phyloP scores from a whole-genome alignment of 2,329 filamentous ascomycete species.

The Claviceps africana region DNA sequence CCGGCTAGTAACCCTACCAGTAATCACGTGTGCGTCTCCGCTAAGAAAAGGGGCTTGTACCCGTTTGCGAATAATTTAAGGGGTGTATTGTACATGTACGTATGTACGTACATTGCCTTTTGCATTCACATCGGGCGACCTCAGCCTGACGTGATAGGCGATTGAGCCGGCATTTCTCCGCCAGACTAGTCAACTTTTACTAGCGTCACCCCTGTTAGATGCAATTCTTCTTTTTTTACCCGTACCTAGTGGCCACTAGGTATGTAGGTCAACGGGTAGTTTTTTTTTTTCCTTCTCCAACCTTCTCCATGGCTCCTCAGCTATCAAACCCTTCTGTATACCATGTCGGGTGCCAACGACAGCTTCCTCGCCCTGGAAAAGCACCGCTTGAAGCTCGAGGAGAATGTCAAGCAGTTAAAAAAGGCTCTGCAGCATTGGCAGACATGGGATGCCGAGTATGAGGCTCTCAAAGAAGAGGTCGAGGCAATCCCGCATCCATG shows the following conservation, averaged over 20 bases:
- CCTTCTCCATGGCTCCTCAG: not conserved
- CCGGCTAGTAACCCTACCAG: too few species aligned
- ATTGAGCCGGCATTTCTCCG: slow-evolving; percentile 16
- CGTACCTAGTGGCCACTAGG: too few species aligned
- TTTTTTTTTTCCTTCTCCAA: not conserved
- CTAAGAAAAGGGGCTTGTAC: too few species aligned
- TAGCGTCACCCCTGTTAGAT: not conserved
- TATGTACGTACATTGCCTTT: too few species aligned
- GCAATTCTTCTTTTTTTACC: not conserved
- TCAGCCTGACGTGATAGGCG: too few species aligned
- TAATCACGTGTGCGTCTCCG: too few species aligned
- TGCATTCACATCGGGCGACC: too few species aligned
- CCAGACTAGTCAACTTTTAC: not conserved
- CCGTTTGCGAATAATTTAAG: too few species aligned
- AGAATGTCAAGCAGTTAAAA: slow-evolving; percentile 54
- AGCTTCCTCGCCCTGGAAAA: slow-evolving; percentile 57
- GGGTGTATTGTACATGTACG: too few species aligned
- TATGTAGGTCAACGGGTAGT: too few species aligned
- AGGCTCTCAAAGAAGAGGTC: slow-evolving; percentile 74
- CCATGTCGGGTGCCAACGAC: slow-evolving; percentile 30
- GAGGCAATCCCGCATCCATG: slow-evolving; percentile 35
- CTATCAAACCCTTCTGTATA: not conserved
- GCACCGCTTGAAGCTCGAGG: slow-evolving; percentile 61
- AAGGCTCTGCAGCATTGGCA: slow-evolving; percentile 78
- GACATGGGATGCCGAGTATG: slow-evolving; percentile 82